These are phyloP conservation scores for Brassica incana DNA, from an alignment of 345 rosid genomes.

Conservation along the genomic window DNA sequence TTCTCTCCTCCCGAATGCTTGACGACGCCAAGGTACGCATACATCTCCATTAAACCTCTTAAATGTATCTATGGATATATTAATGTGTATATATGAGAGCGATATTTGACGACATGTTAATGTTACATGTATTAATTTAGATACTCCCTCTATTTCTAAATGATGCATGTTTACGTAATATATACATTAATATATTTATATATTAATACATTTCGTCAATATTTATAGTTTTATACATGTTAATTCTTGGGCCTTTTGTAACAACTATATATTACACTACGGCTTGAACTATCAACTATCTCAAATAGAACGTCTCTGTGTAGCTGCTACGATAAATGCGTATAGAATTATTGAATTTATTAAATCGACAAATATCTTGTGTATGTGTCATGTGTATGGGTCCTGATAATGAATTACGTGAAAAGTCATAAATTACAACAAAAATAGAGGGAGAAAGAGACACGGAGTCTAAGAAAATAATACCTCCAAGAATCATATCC, in stretches of 20 bases:
- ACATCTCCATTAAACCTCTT: not conserved
- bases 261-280: not conserved
- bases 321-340: slow-evolving; percentile 15
- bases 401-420: slow-evolving; percentile 13
- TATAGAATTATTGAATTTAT: not conserved
- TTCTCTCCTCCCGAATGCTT: slow-evolving; percentile 53
- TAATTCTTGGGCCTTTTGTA: not conserved
- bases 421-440: not conserved
- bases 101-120: not conserved
- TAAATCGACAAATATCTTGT: not conserved
- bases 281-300: not conserved
- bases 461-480: not conserved
- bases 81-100: not conserved
- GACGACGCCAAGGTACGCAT: slow-evolving; percentile 53
- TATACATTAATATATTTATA: no score
- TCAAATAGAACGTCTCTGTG: not conserved
- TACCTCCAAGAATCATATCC: slow-evolving; percentile 16
- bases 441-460: not conserved
- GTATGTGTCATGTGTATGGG: slow-evolving; percentile 16
- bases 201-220: not conserved
- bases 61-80: not conserved
- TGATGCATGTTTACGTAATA: not conserved
- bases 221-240: not conserved
- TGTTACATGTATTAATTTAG: not conserved
- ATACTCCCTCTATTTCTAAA: not conserved